Evolutionary conservation across 2,329 filamentous ascomycete genomes (phyloP).

Genomic region (Raffaelea albimanens): DNA sequence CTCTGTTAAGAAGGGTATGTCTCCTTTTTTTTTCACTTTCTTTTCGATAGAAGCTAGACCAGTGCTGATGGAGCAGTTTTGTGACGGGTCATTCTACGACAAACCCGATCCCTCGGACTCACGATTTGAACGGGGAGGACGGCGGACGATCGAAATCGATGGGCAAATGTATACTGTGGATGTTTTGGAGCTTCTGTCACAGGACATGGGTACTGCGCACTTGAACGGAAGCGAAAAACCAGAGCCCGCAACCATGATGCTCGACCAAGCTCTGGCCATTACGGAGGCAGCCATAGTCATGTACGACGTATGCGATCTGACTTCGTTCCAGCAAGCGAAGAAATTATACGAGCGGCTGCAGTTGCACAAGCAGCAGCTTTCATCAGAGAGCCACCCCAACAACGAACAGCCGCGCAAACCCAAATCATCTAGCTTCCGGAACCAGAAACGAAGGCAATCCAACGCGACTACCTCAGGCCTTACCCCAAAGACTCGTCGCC

Average conservation of each 20-base stretch:
- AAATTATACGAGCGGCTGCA: conserved; percentile 18
- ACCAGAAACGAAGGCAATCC: neutral
- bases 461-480: neutral
- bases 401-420: neutral
- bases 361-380: neutral
- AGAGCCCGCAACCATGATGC: conserved; percentile 13
- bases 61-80: conserved; percentile 19
- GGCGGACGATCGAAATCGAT: conserved; percentile 23
- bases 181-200: conserved; percentile 25
- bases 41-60: neutral
- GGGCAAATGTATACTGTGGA: conserved; percentile 23
- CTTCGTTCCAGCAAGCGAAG: conserved; percentile 18
- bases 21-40: neutral
- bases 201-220: conserved; percentile 17
- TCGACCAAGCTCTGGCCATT: conserved; percentile 27
- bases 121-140: conserved; percentile 22
- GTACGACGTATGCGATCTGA: conserved; percentile 21
- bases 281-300: conserved; percentile 30
- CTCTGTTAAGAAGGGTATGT: conserved; percentile 26
- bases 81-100: conserved; percentile 18
- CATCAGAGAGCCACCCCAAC: neutral
- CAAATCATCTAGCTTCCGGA: neutral
- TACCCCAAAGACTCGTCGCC: conserved; percentile 3
- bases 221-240: neutral
- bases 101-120: conserved; percentile 16